Evolutionary conservation across 2,329 filamentous ascomycete genomes (phyloP), one percentile per base, ranked within the genome.

Genomic region (Fusarium goolgardi): DNA sequence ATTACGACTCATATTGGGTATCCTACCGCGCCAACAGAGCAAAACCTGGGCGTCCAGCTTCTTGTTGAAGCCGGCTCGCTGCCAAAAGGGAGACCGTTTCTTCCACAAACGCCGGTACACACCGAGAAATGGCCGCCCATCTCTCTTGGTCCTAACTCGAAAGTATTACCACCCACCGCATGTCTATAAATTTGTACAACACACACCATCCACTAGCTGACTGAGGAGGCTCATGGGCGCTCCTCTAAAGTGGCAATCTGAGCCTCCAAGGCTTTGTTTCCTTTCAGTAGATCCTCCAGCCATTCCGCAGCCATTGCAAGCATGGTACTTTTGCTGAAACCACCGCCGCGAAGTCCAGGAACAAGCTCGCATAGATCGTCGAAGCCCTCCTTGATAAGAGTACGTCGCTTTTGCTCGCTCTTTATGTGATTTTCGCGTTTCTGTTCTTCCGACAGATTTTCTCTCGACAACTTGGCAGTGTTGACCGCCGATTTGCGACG

Each of bases 391-490:
- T 93, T 91, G 73, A 95, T 95, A 46, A 94, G 82, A 27, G 92
- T 93, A 47, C 93, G 85, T 34, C 94, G 86, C 78, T 96, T 96
- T 79, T 97, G 92, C 76, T 96, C 93, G 53, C 93, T 96, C 53
- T 90, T 85, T 68, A 97, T 96, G 75, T 96, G 93, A 71, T 97
- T 97, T 73, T 90, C 90, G 45, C 92, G 85, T 78, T 95, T 96
- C 78, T 96, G 91, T 63, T 91, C 89, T 70, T 95, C 91, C 0
- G 89, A 87, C 6, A 96, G 88, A 71, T 97, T 97, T 75, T 90
- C 90, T 27, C 91, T 80, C 4, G 83, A 75, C 3, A 80, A 59
- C 71, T 88, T 89, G 20, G 77, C 67, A 12, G 70, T 76, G 39
- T 74, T 79, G 7, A 73, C 75, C 9, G 75, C 76, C 2, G 85